Evolutionary conservation across 2,329 filamentous ascomycete genomes (phyloP).

Genomic region (Sporothrix protearum): DNA sequence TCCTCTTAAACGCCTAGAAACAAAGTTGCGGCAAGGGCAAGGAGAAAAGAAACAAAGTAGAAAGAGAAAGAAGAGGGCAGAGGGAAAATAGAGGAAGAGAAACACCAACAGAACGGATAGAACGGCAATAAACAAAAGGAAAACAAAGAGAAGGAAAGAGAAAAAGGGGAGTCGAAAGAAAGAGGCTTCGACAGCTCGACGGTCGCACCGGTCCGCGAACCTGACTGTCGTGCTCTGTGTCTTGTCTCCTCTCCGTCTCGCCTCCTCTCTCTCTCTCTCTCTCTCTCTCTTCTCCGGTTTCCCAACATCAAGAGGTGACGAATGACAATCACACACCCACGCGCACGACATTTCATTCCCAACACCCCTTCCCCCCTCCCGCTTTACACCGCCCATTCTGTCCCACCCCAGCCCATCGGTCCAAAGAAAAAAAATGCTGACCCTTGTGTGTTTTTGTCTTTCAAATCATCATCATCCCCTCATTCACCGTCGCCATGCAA

Average conservation of each 20-base stretch:
- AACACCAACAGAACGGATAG: constrained; percentile 1
- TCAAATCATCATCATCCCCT: neutral
- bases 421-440: constrained; percentile 11
- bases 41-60: neutral
- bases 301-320: neutral
- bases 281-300: neutral
- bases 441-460: neutral
- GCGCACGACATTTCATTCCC: neutral
- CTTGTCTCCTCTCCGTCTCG: neutral
- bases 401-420: neutral
- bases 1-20: constrained; percentile 29
- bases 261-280: neutral
- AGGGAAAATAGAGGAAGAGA: neutral
- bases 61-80: neutral
- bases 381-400: constrained; percentile 12
- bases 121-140: constrained; percentile 8
- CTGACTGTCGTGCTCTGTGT: neutral
- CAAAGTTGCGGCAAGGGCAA: neutral
- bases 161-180: neutral
- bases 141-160: neutral
- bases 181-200: neutral
- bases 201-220: neutral
- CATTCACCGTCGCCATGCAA: neutral
- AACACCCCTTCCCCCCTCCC: too few relatives aligned
- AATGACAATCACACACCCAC: neutral